Evolutionary conservation across 139 green algal genomes (phyloP).

Genomic region (Chlamydomonas sp.): DNA sequence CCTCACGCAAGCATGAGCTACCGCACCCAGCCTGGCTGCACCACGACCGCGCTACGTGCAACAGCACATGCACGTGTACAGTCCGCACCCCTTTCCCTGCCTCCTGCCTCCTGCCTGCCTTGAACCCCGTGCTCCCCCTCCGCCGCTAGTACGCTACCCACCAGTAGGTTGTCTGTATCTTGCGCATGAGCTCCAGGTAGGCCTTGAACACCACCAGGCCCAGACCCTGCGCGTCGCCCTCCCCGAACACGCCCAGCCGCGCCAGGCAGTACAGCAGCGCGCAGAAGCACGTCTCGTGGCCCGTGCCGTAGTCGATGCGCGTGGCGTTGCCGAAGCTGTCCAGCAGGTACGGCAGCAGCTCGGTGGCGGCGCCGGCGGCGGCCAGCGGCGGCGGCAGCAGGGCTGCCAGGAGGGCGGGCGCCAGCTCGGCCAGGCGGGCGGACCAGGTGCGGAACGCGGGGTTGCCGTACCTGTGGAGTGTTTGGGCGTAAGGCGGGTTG

Average conservation of each 20-base stretch:
- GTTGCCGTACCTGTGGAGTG: slow-evolving; percentile 89
- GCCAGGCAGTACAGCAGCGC: slow-evolving; percentile 93
- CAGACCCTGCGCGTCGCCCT: slow-evolving; percentile 58
- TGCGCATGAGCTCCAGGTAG: slow-evolving; percentile 93
- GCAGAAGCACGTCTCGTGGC: slow-evolving; percentile 94
- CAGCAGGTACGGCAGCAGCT: slow-evolving; percentile 88
- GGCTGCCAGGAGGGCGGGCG: slow-evolving; percentile 45
- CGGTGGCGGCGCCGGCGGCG: slow-evolving; percentile 42
- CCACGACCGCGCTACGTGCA: no score
- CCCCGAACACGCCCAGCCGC: slow-evolving; percentile 77
- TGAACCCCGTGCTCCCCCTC: neutral
- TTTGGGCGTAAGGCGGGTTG: no score
- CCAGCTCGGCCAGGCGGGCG: slow-evolving; percentile 56
- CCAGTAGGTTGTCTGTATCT: slow-evolving; percentile 95
- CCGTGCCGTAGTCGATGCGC: slow-evolving; percentile 98
- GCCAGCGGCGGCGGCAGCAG: slow-evolving; percentile 52
- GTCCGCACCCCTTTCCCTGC: neutral
- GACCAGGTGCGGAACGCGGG: slow-evolving; percentile 89
- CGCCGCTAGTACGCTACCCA: slow-evolving; percentile 25
- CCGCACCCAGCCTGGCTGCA: no score
- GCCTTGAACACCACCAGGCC: slow-evolving; percentile 67
- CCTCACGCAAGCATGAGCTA: no score
- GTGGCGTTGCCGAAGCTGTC: slow-evolving; percentile 94
- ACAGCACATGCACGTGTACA: no score
- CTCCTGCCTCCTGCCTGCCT: neutral